These are phyloP conservation scores for Laburnicola sp. DNA, from an alignment of 2,329 filamentous ascomycete species.

Conservation along the genomic window DNA sequence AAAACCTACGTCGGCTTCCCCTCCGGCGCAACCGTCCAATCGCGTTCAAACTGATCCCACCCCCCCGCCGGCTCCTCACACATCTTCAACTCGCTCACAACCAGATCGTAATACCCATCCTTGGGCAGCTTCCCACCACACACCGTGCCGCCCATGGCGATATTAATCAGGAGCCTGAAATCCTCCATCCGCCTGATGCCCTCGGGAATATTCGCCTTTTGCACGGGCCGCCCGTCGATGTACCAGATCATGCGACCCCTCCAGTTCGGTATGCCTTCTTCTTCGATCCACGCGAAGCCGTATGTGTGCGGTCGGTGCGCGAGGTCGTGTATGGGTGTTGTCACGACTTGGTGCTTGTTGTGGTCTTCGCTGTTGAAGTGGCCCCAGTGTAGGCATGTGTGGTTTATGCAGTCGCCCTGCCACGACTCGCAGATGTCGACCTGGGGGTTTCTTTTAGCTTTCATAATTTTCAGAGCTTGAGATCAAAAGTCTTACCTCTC, in stretches of 20 bases:
- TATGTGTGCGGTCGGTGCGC: conserved; percentile 53
- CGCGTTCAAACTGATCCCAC: conserved; percentile 58
- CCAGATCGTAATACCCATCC: conserved; percentile 61
- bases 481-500: conserved; percentile 44
- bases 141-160: conserved; percentile 66
- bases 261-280: conserved; percentile 47
- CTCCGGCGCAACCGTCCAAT: conserved; percentile 49
- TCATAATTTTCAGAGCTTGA: too few relatives aligned
- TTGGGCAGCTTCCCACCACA: conserved; percentile 56
- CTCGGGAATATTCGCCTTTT: conserved; percentile 58
- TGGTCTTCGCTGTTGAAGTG: conserved; percentile 57
- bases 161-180: conserved; percentile 60
- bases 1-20: conserved; percentile 34
- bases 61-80: conserved; percentile 58
- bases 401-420: conserved; percentile 61
- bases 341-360: conserved; percentile 60
- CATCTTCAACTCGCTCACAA: conserved; percentile 58
- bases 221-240: conserved; percentile 60
- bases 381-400: conserved; percentile 64
- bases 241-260: conserved; percentile 60
- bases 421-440: conserved; percentile 65
- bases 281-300: conserved; percentile 61
- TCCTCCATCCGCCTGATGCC: conserved; percentile 60
- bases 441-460: too few relatives aligned
- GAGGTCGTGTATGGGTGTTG: conserved; percentile 57